Base-by-base conservation (phyloP, 208 protist genomes). In the Crithidia brevicula region DNA sequence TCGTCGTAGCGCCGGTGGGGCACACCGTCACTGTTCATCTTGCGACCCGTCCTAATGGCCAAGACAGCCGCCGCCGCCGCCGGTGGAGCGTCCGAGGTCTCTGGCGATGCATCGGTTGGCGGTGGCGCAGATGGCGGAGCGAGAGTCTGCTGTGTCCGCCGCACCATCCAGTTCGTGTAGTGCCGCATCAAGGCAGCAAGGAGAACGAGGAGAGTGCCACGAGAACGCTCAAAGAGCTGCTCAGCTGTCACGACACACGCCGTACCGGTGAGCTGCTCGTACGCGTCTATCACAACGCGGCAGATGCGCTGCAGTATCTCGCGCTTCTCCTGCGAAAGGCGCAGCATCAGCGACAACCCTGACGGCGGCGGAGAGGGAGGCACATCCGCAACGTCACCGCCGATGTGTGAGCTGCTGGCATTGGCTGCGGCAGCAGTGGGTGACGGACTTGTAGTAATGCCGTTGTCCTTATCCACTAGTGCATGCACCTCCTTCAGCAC, bases 91-190 rank as follows among this genome's bases (percentile, higher is more conserved):
- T 7, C 10, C 10, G 15, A 7, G 36, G 36, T 36, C 6, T 20
- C 27, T 36, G 38, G n/a, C 27, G 40, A 15, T 63, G 31, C 6
- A 42, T 56, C 31, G 67, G 59, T n/a, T 28, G 9, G 45, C 33
- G 30, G 42, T 15, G 10, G 53, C 15, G 7, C 13, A 23, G 27
- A 10, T 31, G n/a, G 64, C 25, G 0, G 30, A 18, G 22, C n/a
- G 33, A 65, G 65, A 25, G 64, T 46, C 30, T 71, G 67, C 52
- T 82, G 83, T 4, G 75, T 59, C 25, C 74, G 68, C 47, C 78
- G 74, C 34, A 82, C 77, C 22, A 82, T 58, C 85, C 86, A 95
- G 60, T 89, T 91, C 15, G 89, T 77, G 64, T 85, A 91, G 72
- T 90, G 79, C 11, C 83, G 79, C 66, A 95, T 69, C 22, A 95